Percentiles rank a stretch among this genome's conserved stretches.
Conservation (phyloP, 208 protist genomes). For the Tritrichomonas musculus region DNA sequence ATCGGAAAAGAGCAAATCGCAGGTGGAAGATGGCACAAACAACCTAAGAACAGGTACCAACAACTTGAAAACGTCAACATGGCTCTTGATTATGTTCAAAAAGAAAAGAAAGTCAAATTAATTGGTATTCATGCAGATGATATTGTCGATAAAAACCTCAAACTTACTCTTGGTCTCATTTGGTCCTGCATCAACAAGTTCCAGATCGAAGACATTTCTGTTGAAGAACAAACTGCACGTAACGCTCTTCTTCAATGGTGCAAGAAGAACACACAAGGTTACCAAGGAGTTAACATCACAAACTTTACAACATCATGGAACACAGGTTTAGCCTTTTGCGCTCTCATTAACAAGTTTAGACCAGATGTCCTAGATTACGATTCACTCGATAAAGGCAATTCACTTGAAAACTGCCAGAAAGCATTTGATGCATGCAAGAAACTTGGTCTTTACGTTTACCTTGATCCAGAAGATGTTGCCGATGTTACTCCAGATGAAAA, state of each 20-base stretch:
- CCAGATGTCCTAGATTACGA: background rate
- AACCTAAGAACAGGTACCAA: background rate
- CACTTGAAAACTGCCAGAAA: background rate
- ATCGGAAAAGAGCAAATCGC: background rate
- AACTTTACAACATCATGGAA: slow-evolving; percentile 25
- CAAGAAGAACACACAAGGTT: slow-evolving; percentile 31
- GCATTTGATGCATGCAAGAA: background rate
- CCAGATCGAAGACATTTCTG: slow-evolving; percentile 22
- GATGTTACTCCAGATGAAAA: background rate
- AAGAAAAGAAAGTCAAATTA: background rate
- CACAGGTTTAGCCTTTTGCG: slow-evolving; percentile 25
- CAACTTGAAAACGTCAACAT: background rate
- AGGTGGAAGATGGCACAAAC: background rate
- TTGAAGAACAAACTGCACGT: slow-evolving; percentile 20
- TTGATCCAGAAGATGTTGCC: slow-evolving; percentile 28
- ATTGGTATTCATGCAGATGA: background rate
- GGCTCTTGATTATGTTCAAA: background rate
- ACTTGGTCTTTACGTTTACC: background rate
- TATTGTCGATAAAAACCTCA: background rate
- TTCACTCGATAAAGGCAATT: background rate
- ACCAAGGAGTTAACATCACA: background rate
- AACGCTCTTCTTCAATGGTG: slow-evolving; percentile 4
- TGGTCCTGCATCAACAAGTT: slow-evolving; percentile 34
- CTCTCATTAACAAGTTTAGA: background rate
- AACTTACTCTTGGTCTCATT: background rate